Conservation (phyloP, 176 grass and related monocot species). For the Stipa capillata region DNA sequence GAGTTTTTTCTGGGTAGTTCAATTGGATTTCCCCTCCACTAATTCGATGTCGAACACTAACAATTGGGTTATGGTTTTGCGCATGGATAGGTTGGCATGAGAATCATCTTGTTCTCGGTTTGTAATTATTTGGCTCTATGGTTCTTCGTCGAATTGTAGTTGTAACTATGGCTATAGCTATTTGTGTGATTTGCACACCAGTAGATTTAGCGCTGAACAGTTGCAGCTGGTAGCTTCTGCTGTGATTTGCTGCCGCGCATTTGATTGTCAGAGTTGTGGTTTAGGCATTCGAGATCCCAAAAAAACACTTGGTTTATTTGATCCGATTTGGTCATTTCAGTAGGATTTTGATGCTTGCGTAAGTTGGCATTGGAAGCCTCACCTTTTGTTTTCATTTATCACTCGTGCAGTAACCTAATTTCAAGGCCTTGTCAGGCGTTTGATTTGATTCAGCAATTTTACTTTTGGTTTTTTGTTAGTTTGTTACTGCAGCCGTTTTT, state of each 20-base stretch:
- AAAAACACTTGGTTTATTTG: not conserved
- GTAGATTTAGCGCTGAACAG: not conserved
- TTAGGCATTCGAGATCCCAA: not conserved
- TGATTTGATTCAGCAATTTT: not conserved
- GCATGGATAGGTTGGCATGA: not conserved
- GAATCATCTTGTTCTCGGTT: not conserved
- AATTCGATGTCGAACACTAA: not conserved
- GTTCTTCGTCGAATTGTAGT: not conserved
- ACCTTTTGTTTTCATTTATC: not conserved
- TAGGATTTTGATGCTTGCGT: not conserved
- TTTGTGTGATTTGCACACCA: not conserved
- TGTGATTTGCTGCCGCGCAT: not conserved
- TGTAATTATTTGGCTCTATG: not conserved
- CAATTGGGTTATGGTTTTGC: not conserved
- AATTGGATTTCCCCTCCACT: not conserved
- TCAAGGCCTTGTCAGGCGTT: not conserved
- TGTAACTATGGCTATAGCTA: not conserved
- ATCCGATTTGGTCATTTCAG: not conserved
- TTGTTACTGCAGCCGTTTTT: not conserved
- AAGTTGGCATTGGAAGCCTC: not conserved
- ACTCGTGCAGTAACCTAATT: not conserved
- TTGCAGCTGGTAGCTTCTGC: not conserved
- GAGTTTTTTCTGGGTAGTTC: not conserved
- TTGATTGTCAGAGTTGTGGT: not conserved
- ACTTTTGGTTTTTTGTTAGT: not conserved